Evolutionary conservation across 2,329 filamentous ascomycete species (phyloP), one percentile per base, ranked within the genome.

Genomic region (Zasmidium citrigriseum): DNA sequence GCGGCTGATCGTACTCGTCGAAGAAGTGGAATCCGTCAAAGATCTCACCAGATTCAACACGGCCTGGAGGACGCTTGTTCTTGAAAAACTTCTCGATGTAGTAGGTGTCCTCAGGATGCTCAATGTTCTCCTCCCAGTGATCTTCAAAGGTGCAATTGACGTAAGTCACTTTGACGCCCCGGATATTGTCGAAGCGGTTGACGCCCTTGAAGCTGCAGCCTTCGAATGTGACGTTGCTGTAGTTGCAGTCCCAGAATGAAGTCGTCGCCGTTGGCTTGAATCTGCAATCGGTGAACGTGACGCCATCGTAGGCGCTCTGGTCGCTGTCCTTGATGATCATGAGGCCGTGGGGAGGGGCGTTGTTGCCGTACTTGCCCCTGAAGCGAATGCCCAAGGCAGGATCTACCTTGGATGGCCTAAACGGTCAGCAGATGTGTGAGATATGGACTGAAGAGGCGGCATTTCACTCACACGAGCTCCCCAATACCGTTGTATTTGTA

Each of bases 241-340:
- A 49, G 10, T 49, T n/a, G 20, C 53, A 55, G n/a, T 24, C 23
- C 4, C 24, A 3, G 46, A 55, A 55, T 44, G 47, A 7, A 14
- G 27, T 29, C 7, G 27, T 29, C 7, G 7, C 20, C 21, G 47
- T 45, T 4, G 27, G 16, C 1, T 55, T n/a, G 9, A 49, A 22
- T 1, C 23, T 29, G 46, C 53, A 55, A 22, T 55, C 46, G 25
- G 23, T 29, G 53, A 55, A 49, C 3, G 27, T 29, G 27, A 29
- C 27, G 14, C 14, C 14, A 7, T 29, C 27, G 27, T 29, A 29
- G 27, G 14, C 27, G 14, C 27, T 29, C 27, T 29, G 7, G 7
- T 7, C 7, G 14, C 27, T 7, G 7, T 29, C 14, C 27, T 29
- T 29, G 27, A 29, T 29, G 27, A 29, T 29, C 7, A 7, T 7